Evolutionary conservation across 495 filamentous ascomycete genomes (phyloP).

Genomic region (Hypoxylon cercidicola): DNA sequence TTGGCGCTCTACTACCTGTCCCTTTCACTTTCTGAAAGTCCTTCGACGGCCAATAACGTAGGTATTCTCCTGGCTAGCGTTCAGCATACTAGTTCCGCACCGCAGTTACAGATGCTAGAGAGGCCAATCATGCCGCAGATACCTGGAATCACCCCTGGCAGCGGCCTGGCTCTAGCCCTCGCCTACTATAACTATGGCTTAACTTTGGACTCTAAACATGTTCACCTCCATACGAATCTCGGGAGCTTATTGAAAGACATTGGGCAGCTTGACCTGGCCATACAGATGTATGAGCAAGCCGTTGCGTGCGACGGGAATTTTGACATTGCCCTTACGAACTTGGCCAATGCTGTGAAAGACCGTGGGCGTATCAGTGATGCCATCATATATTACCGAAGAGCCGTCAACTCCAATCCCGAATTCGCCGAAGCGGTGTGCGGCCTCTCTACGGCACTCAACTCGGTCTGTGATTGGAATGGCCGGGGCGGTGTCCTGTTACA

Average conservation of each 20-base stretch:
- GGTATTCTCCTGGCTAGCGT: conserved; percentile 95
- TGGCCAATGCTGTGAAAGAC: conserved; percentile 98
- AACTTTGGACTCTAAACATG: conserved; percentile 85
- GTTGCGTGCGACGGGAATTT: conserved; percentile 91
- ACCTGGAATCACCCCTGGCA: conserved; percentile 85
- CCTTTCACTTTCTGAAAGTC: conserved; percentile 92
- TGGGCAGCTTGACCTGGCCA: conserved; percentile 88
- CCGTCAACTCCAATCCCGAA: conserved; percentile 89
- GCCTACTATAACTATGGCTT: conserved; percentile 95
- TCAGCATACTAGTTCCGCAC: conserved; percentile 70
- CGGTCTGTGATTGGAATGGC: conserved; percentile 94
- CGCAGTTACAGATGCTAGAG: conserved; percentile 46
- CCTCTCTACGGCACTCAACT: conserved; percentile 94
- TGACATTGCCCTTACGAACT: conserved; percentile 95
- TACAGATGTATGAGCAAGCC: conserved; percentile 97
- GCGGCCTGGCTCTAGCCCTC: conserved; percentile 87
- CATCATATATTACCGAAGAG: conserved; percentile 89
- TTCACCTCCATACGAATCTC: conserved; percentile 97
- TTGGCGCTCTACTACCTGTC: conserved; percentile 96
- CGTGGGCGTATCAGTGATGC: conserved; percentile 92
- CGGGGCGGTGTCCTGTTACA: conserved; percentile 84
- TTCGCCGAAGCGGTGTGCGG: conserved; percentile 98
- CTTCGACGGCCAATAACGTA: conserved; percentile 98
- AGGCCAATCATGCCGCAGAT: conserved; percentile 60
- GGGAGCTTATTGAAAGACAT: conserved; percentile 97